phyloP scores from a whole-genome alignment of 2,329 filamentous ascomycete species.

The Aspergillus pseudotamarii region DNA sequence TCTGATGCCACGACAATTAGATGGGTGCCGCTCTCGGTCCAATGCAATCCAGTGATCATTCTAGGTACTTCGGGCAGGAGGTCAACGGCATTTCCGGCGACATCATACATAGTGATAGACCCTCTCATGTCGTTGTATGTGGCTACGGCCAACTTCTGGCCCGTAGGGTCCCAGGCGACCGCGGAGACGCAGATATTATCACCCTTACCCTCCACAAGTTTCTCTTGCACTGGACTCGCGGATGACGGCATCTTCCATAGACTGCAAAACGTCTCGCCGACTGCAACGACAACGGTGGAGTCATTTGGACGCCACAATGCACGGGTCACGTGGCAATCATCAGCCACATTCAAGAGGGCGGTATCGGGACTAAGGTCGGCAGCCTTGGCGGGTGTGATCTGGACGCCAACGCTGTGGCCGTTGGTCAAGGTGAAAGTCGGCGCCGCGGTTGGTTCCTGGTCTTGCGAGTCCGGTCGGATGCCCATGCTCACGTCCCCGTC shows the following conservation, averaged over 20 bases:
- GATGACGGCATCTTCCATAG: conserved; percentile 46
- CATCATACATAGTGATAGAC: conserved; percentile 49
- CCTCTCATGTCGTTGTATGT: conserved; percentile 48
- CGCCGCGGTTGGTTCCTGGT: conserved; percentile 35
- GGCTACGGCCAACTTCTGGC: conserved; percentile 50
- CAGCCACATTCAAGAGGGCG: conserved; percentile 42
- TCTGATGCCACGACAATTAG: conserved; percentile 49
- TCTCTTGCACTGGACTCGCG: conserved; percentile 34
- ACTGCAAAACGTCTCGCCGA: conserved; percentile 49
- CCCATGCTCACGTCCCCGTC: conserved; percentile 49
- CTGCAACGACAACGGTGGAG: conserved; percentile 44
- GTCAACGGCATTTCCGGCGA: conserved; percentile 47
- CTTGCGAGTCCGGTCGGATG: conserved; percentile 27
- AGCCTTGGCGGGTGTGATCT: conserved; percentile 52
- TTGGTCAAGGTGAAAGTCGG: conserved; percentile 44
- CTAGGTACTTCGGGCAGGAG: conserved; percentile 49
- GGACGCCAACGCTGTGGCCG: conserved; percentile 50
- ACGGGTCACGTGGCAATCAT: conserved; percentile 43
- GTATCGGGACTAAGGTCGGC: conserved; percentile 50
- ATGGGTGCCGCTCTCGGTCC: conserved; percentile 43
- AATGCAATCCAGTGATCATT: conserved; percentile 47
- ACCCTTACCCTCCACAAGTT: conserved; percentile 38
- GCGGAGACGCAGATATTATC: conserved; percentile 45
- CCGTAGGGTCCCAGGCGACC: conserved; percentile 49
- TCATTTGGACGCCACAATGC: conserved; percentile 50